A percentile compares a stretch with the other conserved stretches of the same genome.
Conservation (phyloP, 148 eudicot species). For the Silene conica region DNA sequence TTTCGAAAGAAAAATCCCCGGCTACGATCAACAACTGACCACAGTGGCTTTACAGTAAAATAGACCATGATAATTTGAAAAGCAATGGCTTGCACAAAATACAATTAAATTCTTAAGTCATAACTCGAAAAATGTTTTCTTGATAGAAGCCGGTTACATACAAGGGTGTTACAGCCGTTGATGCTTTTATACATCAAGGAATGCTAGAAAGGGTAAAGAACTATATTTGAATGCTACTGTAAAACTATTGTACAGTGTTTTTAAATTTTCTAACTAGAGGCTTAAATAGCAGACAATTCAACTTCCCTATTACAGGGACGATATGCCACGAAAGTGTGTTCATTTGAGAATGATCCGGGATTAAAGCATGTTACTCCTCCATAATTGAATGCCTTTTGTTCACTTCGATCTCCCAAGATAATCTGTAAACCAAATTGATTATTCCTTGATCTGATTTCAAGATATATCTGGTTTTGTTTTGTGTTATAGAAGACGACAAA, state of each 20-base stretch:
- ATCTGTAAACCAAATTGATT: constrained; percentile 42
- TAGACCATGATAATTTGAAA: no score
- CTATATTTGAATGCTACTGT: not conserved
- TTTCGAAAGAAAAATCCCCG: no score
- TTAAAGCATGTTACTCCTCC: constrained; percentile 84
- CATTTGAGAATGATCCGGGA: constrained; percentile 89
- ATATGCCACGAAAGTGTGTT: constrained; percentile 75
- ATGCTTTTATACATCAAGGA: not conserved
- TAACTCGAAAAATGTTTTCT: not conserved
- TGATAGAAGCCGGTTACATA: no score
- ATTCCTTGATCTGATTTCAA: not conserved
- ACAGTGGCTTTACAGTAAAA: no score
- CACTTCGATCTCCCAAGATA: constrained; percentile 83
- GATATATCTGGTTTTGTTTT: not conserved
- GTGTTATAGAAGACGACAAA: no score
- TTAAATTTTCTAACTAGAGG: not conserved
- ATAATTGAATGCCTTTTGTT: constrained; percentile 75
- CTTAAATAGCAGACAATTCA: constrained; percentile 66
- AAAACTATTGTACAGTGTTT: not conserved
- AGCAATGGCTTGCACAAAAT: not conserved
- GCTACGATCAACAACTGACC: no score
- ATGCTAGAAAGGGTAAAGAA: not conserved
- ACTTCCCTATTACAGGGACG: constrained; percentile 80
- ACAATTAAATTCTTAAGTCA: not conserved
- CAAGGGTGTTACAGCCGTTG: not conserved